Percentiles rank a stretch among this genome's conserved stretches.
These are phyloP conservation scores for Yamadazyma laniorum DNA, from an alignment of 805 yeast species.

Conservation along the genomic window DNA sequence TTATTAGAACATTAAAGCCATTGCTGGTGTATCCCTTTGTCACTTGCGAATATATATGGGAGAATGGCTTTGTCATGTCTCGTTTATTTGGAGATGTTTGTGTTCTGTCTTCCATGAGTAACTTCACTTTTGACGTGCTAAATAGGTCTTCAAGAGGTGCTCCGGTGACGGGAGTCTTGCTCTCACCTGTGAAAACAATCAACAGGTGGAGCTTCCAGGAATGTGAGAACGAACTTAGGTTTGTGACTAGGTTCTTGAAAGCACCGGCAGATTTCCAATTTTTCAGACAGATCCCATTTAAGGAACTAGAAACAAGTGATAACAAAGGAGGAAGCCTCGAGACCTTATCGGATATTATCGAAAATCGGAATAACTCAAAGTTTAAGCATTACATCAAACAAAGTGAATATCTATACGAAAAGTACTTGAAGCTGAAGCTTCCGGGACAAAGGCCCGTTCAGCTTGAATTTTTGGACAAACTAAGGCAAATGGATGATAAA, in stretches of 20 bases:
- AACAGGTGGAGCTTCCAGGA: slow-evolving; percentile 34
- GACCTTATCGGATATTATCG: not conserved
- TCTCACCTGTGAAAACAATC: slow-evolving; percentile 22
- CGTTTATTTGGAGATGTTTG: slow-evolving; percentile 42
- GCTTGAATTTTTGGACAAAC: not conserved
- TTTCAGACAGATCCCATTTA: not conserved
- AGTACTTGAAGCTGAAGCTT: slow-evolving; percentile 5
- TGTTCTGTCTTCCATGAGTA: slow-evolving; percentile 2
- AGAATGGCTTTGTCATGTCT: slow-evolving; percentile 36
- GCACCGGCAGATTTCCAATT: not conserved
- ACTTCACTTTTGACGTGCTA: slow-evolving; percentile 16
- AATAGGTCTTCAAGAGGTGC: slow-evolving; percentile 14
- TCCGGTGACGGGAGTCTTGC: not conserved
- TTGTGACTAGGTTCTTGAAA: slow-evolving; percentile 14
- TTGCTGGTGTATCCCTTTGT: slow-evolving; percentile 44
- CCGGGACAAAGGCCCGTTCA: slow-evolving; percentile 7
- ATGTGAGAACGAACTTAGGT: slow-evolving; percentile 27
- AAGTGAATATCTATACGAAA: slow-evolving; percentile 10
- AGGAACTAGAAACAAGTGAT: not conserved
- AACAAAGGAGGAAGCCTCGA: not conserved
- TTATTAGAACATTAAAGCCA: slow-evolving; percentile 37
- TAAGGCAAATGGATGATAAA: not conserved
- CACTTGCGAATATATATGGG: slow-evolving; percentile 33
- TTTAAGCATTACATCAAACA: slow-evolving; percentile 5
- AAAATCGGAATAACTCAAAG: slow-evolving; percentile 1